These are phyloP conservation scores for Favolaschia claudopus DNA, from an alignment of 768 basidiomycete genomes.

Conservation along the genomic window DNA sequence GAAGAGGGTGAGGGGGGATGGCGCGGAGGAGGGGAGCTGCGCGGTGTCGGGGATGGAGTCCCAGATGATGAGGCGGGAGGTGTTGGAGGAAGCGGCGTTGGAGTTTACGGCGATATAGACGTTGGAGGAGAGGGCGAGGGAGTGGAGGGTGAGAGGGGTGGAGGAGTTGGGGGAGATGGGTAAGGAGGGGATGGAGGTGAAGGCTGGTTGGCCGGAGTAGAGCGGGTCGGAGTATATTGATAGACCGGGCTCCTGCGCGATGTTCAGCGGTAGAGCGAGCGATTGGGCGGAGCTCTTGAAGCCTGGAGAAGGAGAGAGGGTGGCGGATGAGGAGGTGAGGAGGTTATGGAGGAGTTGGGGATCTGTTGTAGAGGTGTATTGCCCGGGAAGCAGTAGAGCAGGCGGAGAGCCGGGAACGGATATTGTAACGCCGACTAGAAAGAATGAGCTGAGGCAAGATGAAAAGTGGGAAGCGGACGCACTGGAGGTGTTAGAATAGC, in stretches of 20 bases:
- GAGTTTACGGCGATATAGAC: slow-evolving; percentile 61
- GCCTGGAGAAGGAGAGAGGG: slow-evolving; percentile 58
- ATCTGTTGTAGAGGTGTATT: slow-evolving; percentile 66
- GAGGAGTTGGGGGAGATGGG: slow-evolving; percentile 45
- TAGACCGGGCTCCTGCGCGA: slow-evolving; percentile 64
- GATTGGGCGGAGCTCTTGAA: slow-evolving; percentile 57
- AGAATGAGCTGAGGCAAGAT: not conserved
- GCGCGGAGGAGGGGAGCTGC: slow-evolving; percentile 51
- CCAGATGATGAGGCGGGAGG: slow-evolving; percentile 64
- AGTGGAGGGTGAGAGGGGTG: slow-evolving; percentile 52
- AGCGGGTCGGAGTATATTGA: slow-evolving; percentile 57
- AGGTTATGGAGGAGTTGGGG: slow-evolving; percentile 65
- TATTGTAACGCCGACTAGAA: slow-evolving; percentile 63
- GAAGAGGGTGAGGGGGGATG: slow-evolving; percentile 15
- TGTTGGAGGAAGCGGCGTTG: slow-evolving; percentile 43
- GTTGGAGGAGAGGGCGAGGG: slow-evolving; percentile 62
- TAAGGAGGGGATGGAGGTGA: slow-evolving; percentile 53
- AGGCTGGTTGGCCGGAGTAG: slow-evolving; percentile 62
- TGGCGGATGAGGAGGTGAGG: slow-evolving; percentile 61
- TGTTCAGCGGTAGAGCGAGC: slow-evolving; percentile 58
- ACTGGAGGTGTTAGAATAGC: slow-evolving; percentile 68
- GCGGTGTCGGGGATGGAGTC: slow-evolving; percentile 66
- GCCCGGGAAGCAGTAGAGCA: slow-evolving; percentile 63
- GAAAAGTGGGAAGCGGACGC: not conserved
- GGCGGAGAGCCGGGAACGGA: slow-evolving; percentile 57